Evolutionary conservation across 768 basidiomycete genomes (phyloP).

Genomic region (Serendipita vermifera): DNA sequence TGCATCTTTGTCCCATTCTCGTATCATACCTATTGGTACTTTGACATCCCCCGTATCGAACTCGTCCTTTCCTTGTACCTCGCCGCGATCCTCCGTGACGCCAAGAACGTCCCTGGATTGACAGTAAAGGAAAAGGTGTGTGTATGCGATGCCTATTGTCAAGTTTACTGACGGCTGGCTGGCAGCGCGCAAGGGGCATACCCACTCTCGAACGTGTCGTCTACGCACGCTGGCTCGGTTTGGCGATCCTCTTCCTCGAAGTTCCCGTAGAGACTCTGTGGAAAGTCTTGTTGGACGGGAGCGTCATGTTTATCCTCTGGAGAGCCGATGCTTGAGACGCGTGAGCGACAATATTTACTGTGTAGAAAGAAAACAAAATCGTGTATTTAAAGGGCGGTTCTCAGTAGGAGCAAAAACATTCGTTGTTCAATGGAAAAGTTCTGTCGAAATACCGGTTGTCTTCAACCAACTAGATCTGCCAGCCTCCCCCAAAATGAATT

Average conservation of each 20-base stretch:
- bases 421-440: no score
- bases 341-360: no score
- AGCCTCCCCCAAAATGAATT: no score
- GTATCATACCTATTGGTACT: neutral
- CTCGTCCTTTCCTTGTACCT: neutral
- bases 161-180: neutral
- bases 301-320: neutral
- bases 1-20: neutral
- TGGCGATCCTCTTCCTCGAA: neutral
- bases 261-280: neutral
- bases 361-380: no score
- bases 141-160: neutral
- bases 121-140: neutral
- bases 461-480: no score
- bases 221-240: neutral
- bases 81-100: neutral
- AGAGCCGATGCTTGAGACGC: neutral
- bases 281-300: neutral
- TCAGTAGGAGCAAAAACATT: no score
- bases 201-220: neutral
- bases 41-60: slow-evolving; percentile 1
- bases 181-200: neutral
- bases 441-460: no score
- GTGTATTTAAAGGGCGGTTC: no score
- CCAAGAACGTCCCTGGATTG: neutral